Conservation (phyloP, 805 yeast species). For the Cyberlindnera euphorbiae region DNA sequence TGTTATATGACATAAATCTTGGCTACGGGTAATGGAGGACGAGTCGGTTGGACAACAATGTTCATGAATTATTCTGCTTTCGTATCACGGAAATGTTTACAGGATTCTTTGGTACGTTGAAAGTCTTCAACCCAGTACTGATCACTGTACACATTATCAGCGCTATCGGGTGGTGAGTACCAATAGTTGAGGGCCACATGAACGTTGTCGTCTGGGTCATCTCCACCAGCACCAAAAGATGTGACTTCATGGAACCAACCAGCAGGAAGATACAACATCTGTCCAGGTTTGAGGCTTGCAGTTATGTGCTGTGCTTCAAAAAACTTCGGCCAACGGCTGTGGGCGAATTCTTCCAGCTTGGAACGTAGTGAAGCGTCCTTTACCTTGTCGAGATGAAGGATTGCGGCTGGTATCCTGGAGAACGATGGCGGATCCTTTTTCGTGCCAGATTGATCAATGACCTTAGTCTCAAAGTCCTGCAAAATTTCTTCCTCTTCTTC, state of each 20-base stretch:
- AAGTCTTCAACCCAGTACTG: conserved; percentile 52
- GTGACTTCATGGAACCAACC: conserved; percentile 86
- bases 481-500: conserved; percentile 26
- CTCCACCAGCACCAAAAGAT: conserved; percentile 42
- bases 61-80: not conserved
- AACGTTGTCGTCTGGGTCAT: conserved; percentile 13
- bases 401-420: conserved; percentile 55
- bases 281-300: conserved; percentile 53
- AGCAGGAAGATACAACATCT: conserved; percentile 65
- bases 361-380: conserved; percentile 24
- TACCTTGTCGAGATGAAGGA: conserved; percentile 56
- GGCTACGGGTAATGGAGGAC: no score
- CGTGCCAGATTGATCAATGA: conserved; percentile 12
- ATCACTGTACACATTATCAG: conserved; percentile 39
- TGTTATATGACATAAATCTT: no score
- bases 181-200: conserved; percentile 73
- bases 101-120: conserved; percentile 35
- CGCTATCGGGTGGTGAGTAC: conserved; percentile 58
- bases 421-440: conserved; percentile 65
- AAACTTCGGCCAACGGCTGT: conserved; percentile 45
- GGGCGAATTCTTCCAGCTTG: conserved; percentile 32
- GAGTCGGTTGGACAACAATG: no score
- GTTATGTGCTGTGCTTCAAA: conserved; percentile 36
- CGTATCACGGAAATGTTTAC: conserved; percentile 13
- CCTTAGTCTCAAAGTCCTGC: conserved; percentile 16